Percentiles rank a stretch among this genome's conserved stretches.
phyloP scores from a whole-genome alignment of 2,329 filamentous ascomycete species.

The Arthrobotrys megalospora region DNA sequence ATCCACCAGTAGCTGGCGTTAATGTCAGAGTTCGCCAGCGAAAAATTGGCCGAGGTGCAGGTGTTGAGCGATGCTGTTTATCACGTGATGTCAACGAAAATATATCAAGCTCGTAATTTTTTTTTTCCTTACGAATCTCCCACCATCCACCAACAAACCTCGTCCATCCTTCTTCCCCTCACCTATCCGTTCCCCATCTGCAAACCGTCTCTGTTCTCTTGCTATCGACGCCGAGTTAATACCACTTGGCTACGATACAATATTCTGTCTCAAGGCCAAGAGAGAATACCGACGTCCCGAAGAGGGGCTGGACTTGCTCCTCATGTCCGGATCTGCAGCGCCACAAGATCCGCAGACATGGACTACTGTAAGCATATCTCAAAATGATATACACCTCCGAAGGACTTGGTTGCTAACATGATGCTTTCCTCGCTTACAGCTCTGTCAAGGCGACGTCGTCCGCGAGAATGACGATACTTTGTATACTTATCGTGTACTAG shows the following conservation, averaged over 20 bases:
- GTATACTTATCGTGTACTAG: conserved; percentile 60
- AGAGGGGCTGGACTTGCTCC: conserved; percentile 36
- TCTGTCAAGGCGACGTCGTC: conserved; percentile 55
- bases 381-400: background rate
- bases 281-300: conserved; percentile 8
- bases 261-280: background rate
- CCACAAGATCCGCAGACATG: conserved; percentile 49
- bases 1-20: background rate
- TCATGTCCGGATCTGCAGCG: conserved; percentile 41
- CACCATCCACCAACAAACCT: conserved; percentile 3
- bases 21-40: background rate
- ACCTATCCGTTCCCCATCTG: background rate
- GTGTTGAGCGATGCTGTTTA: background rate
- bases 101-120: conserved; percentile 32
- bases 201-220: background rate
- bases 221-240: background rate
- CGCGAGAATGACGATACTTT: conserved; percentile 43
- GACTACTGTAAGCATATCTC: conserved; percentile 48
- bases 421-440: conserved; percentile 17
- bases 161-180: conserved; percentile 10
- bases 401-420: background rate
- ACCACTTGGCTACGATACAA: background rate
- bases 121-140: conserved; percentile 4
- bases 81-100: conserved; percentile 26
- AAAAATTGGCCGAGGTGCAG: conserved; percentile 5